These are phyloP conservation scores for Waitea zeae DNA, from an alignment of 1,284 basidiomycete species.

Conservation along the genomic window DNA sequence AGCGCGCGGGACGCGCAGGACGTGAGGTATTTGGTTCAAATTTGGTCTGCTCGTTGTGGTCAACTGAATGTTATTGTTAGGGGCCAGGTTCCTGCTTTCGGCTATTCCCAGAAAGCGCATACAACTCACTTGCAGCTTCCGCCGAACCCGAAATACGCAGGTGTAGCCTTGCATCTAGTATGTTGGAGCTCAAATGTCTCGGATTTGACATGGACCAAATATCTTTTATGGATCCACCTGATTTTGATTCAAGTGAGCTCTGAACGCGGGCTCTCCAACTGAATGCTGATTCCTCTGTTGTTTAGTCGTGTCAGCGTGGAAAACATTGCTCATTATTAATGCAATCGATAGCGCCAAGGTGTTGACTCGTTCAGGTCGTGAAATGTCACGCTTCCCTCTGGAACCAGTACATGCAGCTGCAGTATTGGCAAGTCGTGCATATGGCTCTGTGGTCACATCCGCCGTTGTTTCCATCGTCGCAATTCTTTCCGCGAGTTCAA, in stretches of 20 bases:
- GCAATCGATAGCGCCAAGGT: constrained; percentile 48
- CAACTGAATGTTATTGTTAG: constrained; percentile 15
- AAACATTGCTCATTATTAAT: constrained; percentile 58
- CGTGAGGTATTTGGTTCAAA: constrained; percentile 77
- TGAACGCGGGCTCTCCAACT: background rate
- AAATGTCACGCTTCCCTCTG: constrained; percentile 74
- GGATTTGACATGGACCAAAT: constrained; percentile 64
- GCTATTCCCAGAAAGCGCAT: constrained; percentile 73
- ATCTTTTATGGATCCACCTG: constrained; percentile 76
- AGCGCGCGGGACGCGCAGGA: constrained; percentile 80
- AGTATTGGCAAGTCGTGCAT: constrained; percentile 53
- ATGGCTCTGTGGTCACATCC: constrained; percentile 49
- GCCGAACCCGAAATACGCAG: constrained; percentile 80
- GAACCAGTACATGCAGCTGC: constrained; percentile 71
- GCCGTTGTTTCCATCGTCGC: constrained; percentile 73
- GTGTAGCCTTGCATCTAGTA: constrained; percentile 66
- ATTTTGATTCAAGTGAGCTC: constrained; percentile 45
- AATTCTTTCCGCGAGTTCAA: constrained; percentile 58
- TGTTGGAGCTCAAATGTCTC: constrained; percentile 74
- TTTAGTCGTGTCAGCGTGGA: constrained; percentile 52
- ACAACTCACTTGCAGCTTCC: constrained; percentile 43
- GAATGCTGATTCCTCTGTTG: background rate
- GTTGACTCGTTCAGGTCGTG: constrained; percentile 54
- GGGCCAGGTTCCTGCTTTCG: constrained; percentile 75
- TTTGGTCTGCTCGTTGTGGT: constrained; percentile 8